Evolutionary conservation across 176 grass and related monocot genomes (phyloP).

Genomic region (Calamus simplicifolius): DNA sequence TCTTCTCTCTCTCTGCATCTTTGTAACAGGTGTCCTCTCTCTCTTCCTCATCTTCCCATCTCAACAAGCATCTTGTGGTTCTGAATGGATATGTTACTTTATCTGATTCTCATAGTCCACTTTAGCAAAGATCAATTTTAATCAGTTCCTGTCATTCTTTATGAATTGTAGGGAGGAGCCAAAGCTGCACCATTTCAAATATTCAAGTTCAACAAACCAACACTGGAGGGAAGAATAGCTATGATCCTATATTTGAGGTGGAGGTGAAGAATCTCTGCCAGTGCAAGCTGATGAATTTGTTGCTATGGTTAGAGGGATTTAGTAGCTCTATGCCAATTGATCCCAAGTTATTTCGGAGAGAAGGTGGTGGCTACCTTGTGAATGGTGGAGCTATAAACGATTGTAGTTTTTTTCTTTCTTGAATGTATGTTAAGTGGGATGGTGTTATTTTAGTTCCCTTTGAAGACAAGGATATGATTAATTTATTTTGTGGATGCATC

Average conservation of each 20-base stretch:
- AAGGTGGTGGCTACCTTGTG: constrained; percentile 30
- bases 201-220: constrained; percentile 47
- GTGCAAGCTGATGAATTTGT: constrained; percentile 35
- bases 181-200: constrained; percentile 25
- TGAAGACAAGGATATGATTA: too few species aligned
- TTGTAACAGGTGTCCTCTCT: constrained; percentile 18
- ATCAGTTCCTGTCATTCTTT: background rate
- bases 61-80: background rate
- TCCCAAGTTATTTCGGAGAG: constrained; percentile 35
- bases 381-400: constrained; percentile 4
- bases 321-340: constrained; percentile 33
- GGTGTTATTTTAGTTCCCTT: too few species aligned
- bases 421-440: too few species aligned
- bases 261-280: constrained; percentile 55
- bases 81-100: background rate
- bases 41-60: background rate
- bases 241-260: constrained; percentile 45
- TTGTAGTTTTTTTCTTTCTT: too few species aligned
- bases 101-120: background rate
- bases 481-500: too few species aligned
- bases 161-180: constrained; percentile 9
- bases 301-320: constrained; percentile 37
- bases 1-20: constrained; percentile 10
- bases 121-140: background rate
- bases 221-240: constrained; percentile 9